Evolutionary conservation across 352 stramenopile genomes (phyloP), one percentile per base, ranked within the genome.

Genomic region (Aphanomyces stellatus): DNA sequence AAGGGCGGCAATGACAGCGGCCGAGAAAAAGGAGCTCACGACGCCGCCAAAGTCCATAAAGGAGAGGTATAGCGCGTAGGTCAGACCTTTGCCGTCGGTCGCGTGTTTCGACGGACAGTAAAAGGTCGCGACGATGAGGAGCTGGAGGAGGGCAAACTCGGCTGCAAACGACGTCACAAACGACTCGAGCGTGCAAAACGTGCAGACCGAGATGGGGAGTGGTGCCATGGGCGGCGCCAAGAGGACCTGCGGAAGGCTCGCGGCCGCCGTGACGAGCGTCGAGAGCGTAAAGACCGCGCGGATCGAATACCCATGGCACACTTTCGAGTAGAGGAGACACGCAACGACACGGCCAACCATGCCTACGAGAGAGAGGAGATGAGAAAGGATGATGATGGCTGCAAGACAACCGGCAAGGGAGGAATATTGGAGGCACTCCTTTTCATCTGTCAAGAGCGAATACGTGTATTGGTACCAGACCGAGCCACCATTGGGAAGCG

Each of bases 31-130:
- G 8, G 82, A 80, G 3, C 82, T 91, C 2, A 90, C 63, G 28
- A 91, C 82, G 28, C 82, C 85, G 17, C 85, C 85, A 72, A 93
- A 90, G 73, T 93, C 82, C 81, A 93, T 93, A 64, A 90, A 90
- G 13, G 82, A 91, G 40, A 93, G 70, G 66, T 80, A 93, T 56
- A 93, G 69, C 48, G 85, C 82, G 69, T 93, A 93, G 49, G 85
- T 88, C 30, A 93, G 72, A 2, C 85, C 85, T 61, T 90, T 81
- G 8, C 88, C 71, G 2, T 85, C 75, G 1, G 66, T 72, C 56
- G 75, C 71, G n/a, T n/a, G n/a, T 53, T 53, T 51, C 8, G 74
- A 57, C 0, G 85, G 85, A 34, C 82, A 91, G 66, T 91, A 91
- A 73, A 77, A 90, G 6, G 85, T 93, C n/a, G 85, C 85, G 24